Evolutionary conservation across 352 stramenopile genomes (phyloP).

Genomic region (Phytophthora palmivora): DNA sequence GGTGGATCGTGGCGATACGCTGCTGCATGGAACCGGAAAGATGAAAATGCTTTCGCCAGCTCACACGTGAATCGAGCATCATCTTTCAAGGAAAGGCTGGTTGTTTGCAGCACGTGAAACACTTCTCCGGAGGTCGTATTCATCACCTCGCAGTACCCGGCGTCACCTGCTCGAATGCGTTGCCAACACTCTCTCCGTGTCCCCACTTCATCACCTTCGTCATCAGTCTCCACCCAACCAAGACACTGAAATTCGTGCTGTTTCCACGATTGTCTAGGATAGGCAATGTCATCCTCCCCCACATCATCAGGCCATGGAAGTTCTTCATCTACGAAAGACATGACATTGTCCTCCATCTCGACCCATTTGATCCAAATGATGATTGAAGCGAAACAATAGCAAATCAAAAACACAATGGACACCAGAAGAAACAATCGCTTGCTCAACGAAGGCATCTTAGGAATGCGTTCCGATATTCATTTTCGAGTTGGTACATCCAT

Average conservation of each 20-base stretch:
- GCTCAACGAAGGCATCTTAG: conserved; percentile 6
- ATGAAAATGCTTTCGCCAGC: conserved; percentile 63
- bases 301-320: neutral
- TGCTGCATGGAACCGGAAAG: conserved; percentile 52
- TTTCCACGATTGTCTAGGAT: conserved; percentile 32
- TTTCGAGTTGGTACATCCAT: conserved; percentile 4
- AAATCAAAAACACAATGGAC: conserved; percentile 19
- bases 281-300: conserved; percentile 15
- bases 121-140: conserved; percentile 58
- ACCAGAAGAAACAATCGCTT: conserved; percentile 13
- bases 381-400: conserved; percentile 37
- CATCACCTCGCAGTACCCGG: conserved; percentile 69
- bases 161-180: conserved; percentile 57
- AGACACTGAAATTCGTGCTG: conserved; percentile 67
- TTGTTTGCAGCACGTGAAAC: conserved; percentile 76
- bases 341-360: conserved; percentile 22
- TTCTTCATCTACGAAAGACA: neutral
- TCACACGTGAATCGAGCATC: conserved; percentile 75
- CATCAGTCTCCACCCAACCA: conserved; percentile 67
- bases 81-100: conserved; percentile 65
- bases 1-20: conserved; percentile 69
- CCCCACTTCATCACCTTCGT: conserved; percentile 56
- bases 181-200: conserved; percentile 65
- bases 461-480: neutral
- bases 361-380: conserved; percentile 44